Evolutionary conservation across 2,329 filamentous ascomycete species (phyloP), one percentile per base, ranked within the genome.

Genomic region (Lanzia echinophila): DNA sequence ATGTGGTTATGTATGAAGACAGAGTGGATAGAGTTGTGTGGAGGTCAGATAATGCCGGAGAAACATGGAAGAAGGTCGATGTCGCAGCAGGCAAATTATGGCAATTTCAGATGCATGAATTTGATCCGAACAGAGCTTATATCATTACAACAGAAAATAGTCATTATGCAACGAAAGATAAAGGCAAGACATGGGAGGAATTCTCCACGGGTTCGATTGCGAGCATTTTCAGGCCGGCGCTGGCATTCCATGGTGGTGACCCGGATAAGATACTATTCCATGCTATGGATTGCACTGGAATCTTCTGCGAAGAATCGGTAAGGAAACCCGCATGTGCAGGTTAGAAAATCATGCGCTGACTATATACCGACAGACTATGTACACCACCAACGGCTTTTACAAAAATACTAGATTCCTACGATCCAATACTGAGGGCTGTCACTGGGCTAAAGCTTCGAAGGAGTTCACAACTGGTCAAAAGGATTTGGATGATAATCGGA

Each of bases 351-450:
- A 36, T 43, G 17, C 54, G 34, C 56, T 64, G 43, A 64, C 36
- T 42, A 13, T 34, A 22, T 51, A 10, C 11, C 24, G 46, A 44
- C 46, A 69, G 67, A 60, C 80, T 51, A 75, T 77, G 66, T 96
- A 96, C 69, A 97, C 94, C 2, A 84, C 79, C 13, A 86, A 97
- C 70, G 89, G 89, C 60, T 99, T 99, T 74, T 77, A 86, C 60
- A 79, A 79, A 5, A 71, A 78, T 42, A 79, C 82, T 49, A 79
- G 87, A 60, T 71, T 77, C 6, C 76, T 96, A 56, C 79, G 86
- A 50, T 75, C 79, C 41, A 79, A 84, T 61, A 88, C 88, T 2
- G 76, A 82, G 47, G 85, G 87, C 57, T 99, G 94, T 69, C 82
- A 86, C 69, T 99, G 92, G 90, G 92, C 94, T 49, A 89, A 89